Evolutionary conservation across 192 early-diverging fungal species (phyloP).

Genomic region (Gryganskiella cystojenkinii): DNA sequence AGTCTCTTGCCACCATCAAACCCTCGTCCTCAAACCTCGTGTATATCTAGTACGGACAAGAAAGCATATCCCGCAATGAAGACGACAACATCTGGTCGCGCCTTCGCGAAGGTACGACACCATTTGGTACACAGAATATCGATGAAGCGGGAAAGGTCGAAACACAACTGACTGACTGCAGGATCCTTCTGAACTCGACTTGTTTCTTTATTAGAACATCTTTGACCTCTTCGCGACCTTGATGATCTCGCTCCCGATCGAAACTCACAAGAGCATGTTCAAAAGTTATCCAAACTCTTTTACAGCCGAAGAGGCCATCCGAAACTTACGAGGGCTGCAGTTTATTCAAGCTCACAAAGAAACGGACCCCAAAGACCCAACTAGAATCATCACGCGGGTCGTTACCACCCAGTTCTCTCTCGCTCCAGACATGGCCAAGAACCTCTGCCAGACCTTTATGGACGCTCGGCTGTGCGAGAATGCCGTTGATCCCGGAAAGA

Average conservation of each 20-base stretch:
- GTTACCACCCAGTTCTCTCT: conserved; percentile 69
- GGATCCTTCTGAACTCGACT: background rate
- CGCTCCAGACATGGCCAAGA: conserved; percentile 66
- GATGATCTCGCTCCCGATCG: conserved; percentile 61
- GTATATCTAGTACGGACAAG: background rate
- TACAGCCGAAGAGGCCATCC: conserved; percentile 64
- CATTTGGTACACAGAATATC: background rate
- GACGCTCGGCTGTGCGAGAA: conserved; percentile 60
- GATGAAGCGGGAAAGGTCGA: background rate
- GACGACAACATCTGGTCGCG: conserved; percentile 57
- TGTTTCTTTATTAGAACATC: no score
- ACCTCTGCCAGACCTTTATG: conserved; percentile 63
- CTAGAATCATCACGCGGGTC: conserved; percentile 58
- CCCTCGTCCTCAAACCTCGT: no score
- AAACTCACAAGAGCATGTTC: conserved; percentile 61
- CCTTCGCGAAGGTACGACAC: conserved; percentile 57
- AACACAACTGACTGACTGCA: background rate
- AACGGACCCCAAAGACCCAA: conserved; percentile 62
- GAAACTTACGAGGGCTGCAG: conserved; percentile 56
- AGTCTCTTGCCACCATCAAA: no score
- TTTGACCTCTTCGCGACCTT: conserved; percentile 68
- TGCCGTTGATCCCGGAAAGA: conserved; percentile 53
- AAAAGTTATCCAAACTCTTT: conserved; percentile 63
- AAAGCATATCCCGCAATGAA: conserved; percentile 55
- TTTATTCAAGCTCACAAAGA: conserved; percentile 58